These are phyloP conservation scores for Zasmidium cellare DNA, from an alignment of 2,329 filamentous ascomycete genomes.

Conservation along the genomic window DNA sequence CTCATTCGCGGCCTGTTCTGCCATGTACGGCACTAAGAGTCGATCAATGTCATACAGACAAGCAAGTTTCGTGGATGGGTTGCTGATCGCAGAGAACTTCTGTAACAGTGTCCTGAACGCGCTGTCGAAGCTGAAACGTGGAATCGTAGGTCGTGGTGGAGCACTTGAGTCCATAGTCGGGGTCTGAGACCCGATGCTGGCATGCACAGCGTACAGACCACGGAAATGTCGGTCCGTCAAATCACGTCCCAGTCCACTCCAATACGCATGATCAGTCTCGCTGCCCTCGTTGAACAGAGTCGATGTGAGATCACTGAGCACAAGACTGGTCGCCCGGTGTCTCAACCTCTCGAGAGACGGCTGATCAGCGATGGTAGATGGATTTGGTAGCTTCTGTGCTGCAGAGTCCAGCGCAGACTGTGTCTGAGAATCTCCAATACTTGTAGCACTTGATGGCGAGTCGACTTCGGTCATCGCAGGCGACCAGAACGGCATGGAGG, in stretches of 20 bases:
- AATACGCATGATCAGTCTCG: conserved; percentile 89
- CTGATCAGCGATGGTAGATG: conserved; percentile 45
- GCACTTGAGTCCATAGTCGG: conserved; percentile 9
- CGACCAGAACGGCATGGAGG: conserved; percentile 83
- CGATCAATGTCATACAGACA: conserved; percentile 80
- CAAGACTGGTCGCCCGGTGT: conserved; percentile 76
- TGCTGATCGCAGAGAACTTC: conserved; percentile 86
- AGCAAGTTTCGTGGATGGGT: conserved; percentile 81
- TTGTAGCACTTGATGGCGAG: conserved; percentile 64
- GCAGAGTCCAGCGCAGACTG: conserved; percentile 16
- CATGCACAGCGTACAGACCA: conserved; percentile 9
- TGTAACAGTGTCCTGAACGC: conserved; percentile 78
- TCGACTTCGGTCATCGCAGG: conserved; percentile 71
- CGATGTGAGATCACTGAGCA: conserved; percentile 86
- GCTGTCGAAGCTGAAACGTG: conserved; percentile 59
- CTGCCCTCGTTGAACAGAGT: conserved; percentile 84
- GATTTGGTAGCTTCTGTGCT: conserved; percentile 1
- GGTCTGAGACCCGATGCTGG: conserved; percentile 21
- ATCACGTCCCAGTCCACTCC: conserved; percentile 55
- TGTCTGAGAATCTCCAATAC: conserved; percentile 44
- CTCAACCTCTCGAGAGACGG: conserved; percentile 44
- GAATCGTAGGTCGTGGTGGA: conserved; percentile 2
- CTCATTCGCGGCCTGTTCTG: conserved; percentile 7
- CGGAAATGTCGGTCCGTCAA: conserved; percentile 26
- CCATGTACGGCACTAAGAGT: conserved; percentile 45